phyloP scores from a whole-genome alignment of 176 grass and related monocot genomes.

The Thalia dealbata region DNA sequence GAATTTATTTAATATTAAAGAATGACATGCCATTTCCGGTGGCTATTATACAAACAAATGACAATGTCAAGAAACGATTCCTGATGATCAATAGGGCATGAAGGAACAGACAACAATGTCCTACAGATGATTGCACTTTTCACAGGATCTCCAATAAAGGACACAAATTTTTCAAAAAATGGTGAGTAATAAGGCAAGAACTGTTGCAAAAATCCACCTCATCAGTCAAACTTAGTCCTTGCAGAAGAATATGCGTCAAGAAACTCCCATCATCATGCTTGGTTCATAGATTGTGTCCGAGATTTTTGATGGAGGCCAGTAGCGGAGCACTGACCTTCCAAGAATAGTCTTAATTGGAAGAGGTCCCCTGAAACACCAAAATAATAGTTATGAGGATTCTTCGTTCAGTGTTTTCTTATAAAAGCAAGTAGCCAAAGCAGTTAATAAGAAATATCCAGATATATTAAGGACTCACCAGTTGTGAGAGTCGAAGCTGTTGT shows the following conservation, averaged over 20 bases:
- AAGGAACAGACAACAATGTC: background rate
- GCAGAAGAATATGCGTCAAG: conserved; percentile 19
- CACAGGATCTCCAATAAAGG: background rate
- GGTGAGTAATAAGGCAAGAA: background rate
- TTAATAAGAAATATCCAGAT: background rate
- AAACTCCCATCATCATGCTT: conserved; percentile 28
- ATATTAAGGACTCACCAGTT: conserved; percentile 51
- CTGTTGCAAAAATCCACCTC: conserved; percentile 10
- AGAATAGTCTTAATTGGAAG: conserved; percentile 84
- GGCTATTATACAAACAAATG: background rate
- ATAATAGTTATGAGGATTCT: conserved; percentile 3
- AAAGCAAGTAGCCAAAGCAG: background rate
- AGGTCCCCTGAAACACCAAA: conserved; percentile 59
- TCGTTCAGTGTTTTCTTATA: background rate
- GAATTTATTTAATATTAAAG: background rate
- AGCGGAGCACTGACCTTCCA: conserved; percentile 78
- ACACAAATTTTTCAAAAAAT: background rate
- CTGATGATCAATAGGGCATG: background rate
- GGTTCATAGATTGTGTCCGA: conserved; percentile 74
- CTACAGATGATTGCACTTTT: background rate
- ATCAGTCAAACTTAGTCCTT: background rate
- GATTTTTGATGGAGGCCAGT: conserved; percentile 93
- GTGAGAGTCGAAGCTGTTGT: conserved; percentile 95
- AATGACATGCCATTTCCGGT: background rate
- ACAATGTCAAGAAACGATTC: background rate